Evolutionary conservation across 148 eudicot genomes (phyloP).

Genomic region (Rhododendron ovatum): DNA sequence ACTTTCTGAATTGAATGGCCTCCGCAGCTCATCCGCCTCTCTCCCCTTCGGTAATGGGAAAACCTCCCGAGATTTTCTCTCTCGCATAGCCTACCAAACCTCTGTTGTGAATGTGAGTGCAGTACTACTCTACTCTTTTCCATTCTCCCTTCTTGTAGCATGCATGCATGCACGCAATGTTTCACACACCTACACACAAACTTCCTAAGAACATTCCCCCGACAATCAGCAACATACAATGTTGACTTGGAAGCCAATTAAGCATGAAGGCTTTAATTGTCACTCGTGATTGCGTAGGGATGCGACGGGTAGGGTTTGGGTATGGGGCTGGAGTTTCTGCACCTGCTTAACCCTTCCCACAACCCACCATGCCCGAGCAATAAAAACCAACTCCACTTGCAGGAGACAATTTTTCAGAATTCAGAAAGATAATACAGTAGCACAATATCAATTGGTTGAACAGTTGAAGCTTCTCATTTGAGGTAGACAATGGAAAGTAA

Average conservation of each 20-base stretch:
- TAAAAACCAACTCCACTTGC: neutral
- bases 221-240: neutral
- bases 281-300: neutral
- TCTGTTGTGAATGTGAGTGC: constrained; percentile 59
- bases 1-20: constrained; percentile 72
- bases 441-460: neutral
- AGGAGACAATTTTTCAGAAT: neutral
- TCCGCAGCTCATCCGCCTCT: constrained; percentile 44
- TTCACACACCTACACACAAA: neutral
- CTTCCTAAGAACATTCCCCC: neutral
- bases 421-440: neutral
- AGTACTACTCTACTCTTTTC: neutral
- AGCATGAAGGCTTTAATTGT: neutral
- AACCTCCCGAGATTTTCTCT: constrained; percentile 42
- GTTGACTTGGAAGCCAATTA: neutral
- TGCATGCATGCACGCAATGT: neutral
- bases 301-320: neutral
- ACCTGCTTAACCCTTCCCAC: neutral
- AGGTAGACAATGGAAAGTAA: neutral
- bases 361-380: neutral
- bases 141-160: neutral
- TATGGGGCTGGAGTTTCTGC: neutral
- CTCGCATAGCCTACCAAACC: constrained; percentile 71
- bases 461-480: neutral
- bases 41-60: constrained; percentile 52